Conservation (phyloP, 345 rosid genomes). For the Ailanthus altissimus region DNA sequence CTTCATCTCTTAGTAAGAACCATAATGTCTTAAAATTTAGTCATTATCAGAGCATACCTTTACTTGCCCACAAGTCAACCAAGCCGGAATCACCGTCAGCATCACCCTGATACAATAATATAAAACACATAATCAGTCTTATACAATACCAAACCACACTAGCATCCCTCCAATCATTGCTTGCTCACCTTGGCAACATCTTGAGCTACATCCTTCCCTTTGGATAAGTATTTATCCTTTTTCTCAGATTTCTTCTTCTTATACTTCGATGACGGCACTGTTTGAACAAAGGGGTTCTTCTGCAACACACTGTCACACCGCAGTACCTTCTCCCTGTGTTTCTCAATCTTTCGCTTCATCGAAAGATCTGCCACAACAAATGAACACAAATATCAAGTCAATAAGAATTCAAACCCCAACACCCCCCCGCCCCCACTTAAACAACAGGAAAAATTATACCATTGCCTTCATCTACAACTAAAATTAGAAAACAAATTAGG, state of each 20-base stretch:
- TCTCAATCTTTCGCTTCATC: slow-evolving; percentile 80
- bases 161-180: slow-evolving; percentile 7
- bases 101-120: slow-evolving; percentile 38
- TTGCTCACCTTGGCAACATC: slow-evolving; percentile 46
- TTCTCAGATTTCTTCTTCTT: slow-evolving; percentile 46
- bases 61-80: slow-evolving; percentile 67
- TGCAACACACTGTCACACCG: slow-evolving; percentile 63
- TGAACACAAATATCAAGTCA: not conserved
- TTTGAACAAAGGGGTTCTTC: slow-evolving; percentile 73
- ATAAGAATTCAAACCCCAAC: no score
- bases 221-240: slow-evolving; percentile 27
- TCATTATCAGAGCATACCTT: slow-evolving; percentile 42
- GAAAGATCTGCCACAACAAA: slow-evolving; percentile 52
- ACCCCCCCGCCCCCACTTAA: no score
- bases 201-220: slow-evolving; percentile 27
- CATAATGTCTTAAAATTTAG: not conserved
- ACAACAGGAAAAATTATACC: no score
- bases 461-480: no score
- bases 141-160: not conserved
- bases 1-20: not conserved
- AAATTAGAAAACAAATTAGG: no score
- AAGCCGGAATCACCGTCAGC: slow-evolving; percentile 41
- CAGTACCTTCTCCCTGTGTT: slow-evolving; percentile 69
- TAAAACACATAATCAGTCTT: slow-evolving; percentile 15
- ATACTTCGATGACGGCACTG: slow-evolving; percentile 67